Conservation (phyloP, 768 basidiomycete species). For the Rhizopogon roseolus region DNA sequence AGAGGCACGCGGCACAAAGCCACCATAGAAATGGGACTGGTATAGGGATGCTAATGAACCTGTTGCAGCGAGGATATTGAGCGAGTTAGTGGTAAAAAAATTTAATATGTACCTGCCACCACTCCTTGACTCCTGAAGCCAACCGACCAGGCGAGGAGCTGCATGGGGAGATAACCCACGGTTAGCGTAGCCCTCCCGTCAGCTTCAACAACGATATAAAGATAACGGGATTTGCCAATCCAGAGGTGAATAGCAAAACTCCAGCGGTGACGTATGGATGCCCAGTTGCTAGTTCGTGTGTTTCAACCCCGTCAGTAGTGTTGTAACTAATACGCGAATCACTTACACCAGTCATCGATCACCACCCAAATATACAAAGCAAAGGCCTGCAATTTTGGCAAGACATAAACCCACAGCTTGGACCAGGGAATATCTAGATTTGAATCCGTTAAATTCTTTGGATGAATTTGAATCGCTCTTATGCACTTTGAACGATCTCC, state of each 20-base stretch:
- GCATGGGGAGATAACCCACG: no score
- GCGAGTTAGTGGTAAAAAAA: no score
- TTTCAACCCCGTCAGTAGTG: neutral
- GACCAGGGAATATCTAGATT: no score
- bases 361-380: neutral
- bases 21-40: constrained; percentile 1
- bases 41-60: constrained; percentile 3
- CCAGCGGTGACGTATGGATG: neutral
- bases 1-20: constrained; percentile 2
- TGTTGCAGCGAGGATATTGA: neutral
- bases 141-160: neutral
- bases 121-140: neutral
- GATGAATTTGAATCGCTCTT: no score
- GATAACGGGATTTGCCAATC: neutral
- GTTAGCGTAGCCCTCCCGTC: no score
- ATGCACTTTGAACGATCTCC: no score
- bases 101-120: neutral
- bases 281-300: neutral
- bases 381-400: no score
- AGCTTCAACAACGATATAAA: neutral
- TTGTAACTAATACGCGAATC: neutral
- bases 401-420: neutral
- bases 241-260: neutral
- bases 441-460: no score
- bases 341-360: neutral